Conservation (phyloP, 495 filamentous ascomycete species). For the Aspergillus indologenus region DNA sequence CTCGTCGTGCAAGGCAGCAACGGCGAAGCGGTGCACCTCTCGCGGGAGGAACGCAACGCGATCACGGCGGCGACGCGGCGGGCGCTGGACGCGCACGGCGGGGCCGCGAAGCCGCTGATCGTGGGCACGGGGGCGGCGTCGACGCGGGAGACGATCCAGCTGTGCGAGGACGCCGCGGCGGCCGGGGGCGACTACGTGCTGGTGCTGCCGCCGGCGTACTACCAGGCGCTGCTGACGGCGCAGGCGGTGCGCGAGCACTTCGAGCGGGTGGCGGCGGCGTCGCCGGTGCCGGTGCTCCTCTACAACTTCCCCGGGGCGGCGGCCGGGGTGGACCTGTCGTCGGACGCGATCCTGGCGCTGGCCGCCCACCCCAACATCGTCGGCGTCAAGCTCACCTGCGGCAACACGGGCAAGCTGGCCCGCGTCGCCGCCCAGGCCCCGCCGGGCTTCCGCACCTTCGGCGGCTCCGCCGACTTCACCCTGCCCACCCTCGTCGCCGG, state of each 20-base stretch:
- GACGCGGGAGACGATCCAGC: conserved; percentile 77
- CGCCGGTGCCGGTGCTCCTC: conserved; percentile 83
- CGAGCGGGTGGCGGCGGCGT: conserved; percentile 70
- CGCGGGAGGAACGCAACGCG: conserved; percentile 63
- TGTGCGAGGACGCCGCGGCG: conserved; percentile 70
- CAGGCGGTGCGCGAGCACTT: conserved; percentile 70
- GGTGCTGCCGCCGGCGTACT: conserved; percentile 84
- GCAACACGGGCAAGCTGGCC: conserved; percentile 88
- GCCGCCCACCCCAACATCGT: conserved; percentile 81
- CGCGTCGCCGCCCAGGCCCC: conserved; percentile 66
- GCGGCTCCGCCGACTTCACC: conserved; percentile 87
- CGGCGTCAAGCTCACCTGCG: conserved; percentile 89
- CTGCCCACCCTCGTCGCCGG: conserved; percentile 81
- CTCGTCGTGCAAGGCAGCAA: conserved; percentile 87
- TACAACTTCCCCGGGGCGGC: conserved; percentile 92
- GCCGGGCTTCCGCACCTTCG: conserved; percentile 72
- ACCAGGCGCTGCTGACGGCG: conserved; percentile 58
- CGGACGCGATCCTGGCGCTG: conserved; percentile 72
- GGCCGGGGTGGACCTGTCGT: conserved; percentile 76
- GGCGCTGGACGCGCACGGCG: conserved; percentile 68
- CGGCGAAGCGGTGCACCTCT: conserved; percentile 81
- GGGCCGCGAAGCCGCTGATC: conserved; percentile 68
- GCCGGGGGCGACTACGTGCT: conserved; percentile 83
- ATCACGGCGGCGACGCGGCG: conserved; percentile 73
- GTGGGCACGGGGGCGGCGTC: conserved; percentile 83